Conservation (phyloP, 345 rosid species). For the Eucalyptus brandiana region DNA sequence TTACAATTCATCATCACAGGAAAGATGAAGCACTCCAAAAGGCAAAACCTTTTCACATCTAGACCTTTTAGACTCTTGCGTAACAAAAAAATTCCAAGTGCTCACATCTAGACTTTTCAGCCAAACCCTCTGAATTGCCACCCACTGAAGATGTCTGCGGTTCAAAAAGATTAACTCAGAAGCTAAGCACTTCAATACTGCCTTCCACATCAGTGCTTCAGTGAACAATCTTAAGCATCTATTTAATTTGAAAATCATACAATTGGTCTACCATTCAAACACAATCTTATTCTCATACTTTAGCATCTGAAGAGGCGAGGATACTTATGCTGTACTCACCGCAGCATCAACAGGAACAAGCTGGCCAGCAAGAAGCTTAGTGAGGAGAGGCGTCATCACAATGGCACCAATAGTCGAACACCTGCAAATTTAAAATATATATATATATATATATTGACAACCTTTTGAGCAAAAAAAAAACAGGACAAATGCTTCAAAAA, state of each 20-base stretch:
- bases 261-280: neutral
- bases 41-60: neutral
- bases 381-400: slow-evolving; percentile 95
- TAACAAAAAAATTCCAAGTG: neutral
- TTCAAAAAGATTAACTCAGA: neutral
- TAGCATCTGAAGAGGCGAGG: neutral
- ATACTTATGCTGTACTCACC: slow-evolving; percentile 24
- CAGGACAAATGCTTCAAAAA: neutral
- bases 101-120: neutral
- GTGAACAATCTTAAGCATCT: neutral
- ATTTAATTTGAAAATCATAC: neutral
- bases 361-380: slow-evolving; percentile 98
- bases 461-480: neutral
- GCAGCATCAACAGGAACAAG: slow-evolving; percentile 98
- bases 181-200: neutral
- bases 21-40: neutral
- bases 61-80: neutral
- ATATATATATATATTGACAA: neutral
- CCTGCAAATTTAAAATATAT: slow-evolving; percentile 9
- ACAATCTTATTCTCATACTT: neutral
- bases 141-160: neutral
- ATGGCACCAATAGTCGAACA: slow-evolving; percentile 98
- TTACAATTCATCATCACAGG: neutral
- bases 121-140: neutral
- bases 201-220: neutral